phyloP scores from a whole-genome alignment of 2,329 filamentous ascomycete genomes.

The Metarhizium robertsii region DNA sequence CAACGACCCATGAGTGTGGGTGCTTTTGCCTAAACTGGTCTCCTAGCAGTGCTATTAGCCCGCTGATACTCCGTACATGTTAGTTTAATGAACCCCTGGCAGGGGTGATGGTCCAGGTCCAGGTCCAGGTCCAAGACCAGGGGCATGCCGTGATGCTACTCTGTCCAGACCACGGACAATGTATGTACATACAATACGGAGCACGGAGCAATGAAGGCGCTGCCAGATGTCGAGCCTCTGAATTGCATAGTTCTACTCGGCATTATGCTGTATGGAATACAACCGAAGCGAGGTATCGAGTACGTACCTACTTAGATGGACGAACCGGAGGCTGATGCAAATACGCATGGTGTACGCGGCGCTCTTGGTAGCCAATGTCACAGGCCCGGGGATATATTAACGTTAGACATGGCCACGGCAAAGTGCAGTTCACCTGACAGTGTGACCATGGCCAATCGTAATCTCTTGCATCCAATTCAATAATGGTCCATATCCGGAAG shows the following conservation, averaged over 20 bases:
- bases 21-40: too few relatives aligned
- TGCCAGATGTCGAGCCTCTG: too few relatives aligned
- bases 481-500: background rate
- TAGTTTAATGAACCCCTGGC: slow-evolving; percentile 5
- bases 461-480: background rate
- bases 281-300: too few relatives aligned
- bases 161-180: background rate
- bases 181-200: background rate
- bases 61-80: background rate
- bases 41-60: too few relatives aligned
- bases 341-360: too few relatives aligned
- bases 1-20: too few relatives aligned
- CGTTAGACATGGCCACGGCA: background rate
- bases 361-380: background rate
- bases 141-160: background rate
- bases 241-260: background rate
- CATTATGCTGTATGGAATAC: too few relatives aligned
- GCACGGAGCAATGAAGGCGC: background rate
- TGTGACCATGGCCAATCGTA: background rate
- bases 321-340: too few relatives aligned
- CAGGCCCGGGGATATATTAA: background rate
- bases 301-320: too few relatives aligned
- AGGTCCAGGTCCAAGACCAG: background rate
- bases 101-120: background rate
- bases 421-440: background rate